Evolutionary conservation across 108 stramenopile genomes (phyloP).

Genomic region (Fragilariopsis cylindrus): DNA sequence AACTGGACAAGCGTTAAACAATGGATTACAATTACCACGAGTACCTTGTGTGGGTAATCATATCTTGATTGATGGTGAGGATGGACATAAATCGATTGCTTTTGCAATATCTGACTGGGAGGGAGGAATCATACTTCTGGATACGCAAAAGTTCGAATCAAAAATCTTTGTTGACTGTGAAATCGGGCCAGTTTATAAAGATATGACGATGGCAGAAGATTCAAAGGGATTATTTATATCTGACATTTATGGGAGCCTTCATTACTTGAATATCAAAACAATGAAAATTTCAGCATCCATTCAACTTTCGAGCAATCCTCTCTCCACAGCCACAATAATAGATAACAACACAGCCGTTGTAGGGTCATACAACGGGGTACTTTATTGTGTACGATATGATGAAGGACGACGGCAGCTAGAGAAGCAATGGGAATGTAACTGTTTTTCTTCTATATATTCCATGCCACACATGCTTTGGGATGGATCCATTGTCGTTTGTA

Average conservation of each 20-base stretch:
- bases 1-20: neutral
- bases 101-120: slow-evolving; percentile 41
- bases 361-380: slow-evolving; percentile 32
- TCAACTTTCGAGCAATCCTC: slow-evolving; percentile 20
- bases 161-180: slow-evolving; percentile 14
- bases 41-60: slow-evolving; percentile 11
- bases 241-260: slow-evolving; percentile 30
- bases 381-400: slow-evolving; percentile 20
- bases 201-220: neutral
- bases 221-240: slow-evolving; percentile 7
- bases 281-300: neutral
- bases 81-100: neutral
- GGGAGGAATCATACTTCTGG: slow-evolving; percentile 25
- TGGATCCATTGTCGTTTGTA: slow-evolving; percentile 11
- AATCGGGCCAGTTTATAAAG: slow-evolving; percentile 37
- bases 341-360: slow-evolving; percentile 21
- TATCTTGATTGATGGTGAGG: neutral
- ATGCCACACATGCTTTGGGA: slow-evolving; percentile 5
- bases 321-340: slow-evolving; percentile 12
- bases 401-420: slow-evolving; percentile 3
- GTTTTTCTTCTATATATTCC: slow-evolving; percentile 25
- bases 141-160: neutral
- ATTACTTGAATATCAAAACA: slow-evolving; percentile 13
- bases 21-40: slow-evolving; percentile 6
- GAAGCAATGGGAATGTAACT: slow-evolving; percentile 22